Percentiles rank a stretch among this genome's conserved stretches.
Evolutionary conservation across 2,329 filamentous ascomycete species (phyloP).

Genomic region (Xylariaceae sp.): DNA sequence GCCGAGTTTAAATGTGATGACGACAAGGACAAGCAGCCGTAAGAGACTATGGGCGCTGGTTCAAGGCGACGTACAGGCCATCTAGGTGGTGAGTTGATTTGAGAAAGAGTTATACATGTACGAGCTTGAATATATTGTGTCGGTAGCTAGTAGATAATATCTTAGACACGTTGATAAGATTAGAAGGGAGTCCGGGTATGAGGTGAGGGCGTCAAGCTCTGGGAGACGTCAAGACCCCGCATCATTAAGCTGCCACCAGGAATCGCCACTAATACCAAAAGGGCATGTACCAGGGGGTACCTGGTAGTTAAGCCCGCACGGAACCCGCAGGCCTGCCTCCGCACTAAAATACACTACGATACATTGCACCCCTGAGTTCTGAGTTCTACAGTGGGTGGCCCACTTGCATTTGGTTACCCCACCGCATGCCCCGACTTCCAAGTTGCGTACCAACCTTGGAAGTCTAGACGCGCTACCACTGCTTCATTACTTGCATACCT

Average conservation of each 20-base stretch:
- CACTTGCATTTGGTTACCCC: no score
- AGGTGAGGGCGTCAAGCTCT: no score
- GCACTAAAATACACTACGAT: not conserved
- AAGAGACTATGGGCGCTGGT: not conserved
- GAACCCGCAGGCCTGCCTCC: not conserved
- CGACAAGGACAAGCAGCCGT: not conserved
- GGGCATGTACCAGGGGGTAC: no score
- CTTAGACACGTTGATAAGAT: not conserved
- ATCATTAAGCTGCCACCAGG: no score
- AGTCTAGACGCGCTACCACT: no score
- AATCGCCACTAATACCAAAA: no score
- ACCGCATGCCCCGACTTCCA: no score
- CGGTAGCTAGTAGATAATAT: not conserved
- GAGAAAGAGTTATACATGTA: slow-evolving; percentile 1
- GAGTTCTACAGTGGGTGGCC: no score
- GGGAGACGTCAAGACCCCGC: slow-evolving; percentile 9
- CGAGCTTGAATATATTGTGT: slow-evolving; percentile 16
- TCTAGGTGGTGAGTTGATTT: not conserved
- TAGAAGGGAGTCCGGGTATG: not conserved
- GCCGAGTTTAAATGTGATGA: no score
- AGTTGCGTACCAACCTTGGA: no score
- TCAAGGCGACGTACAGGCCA: slow-evolving; percentile 5
- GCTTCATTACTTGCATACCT: slow-evolving; percentile 3
- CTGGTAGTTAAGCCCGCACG: not conserved
- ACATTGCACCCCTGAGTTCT: no score